Percentiles rank a stretch among this genome's conserved stretches.
phyloP scores from a whole-genome alignment of 148 eudicot species.

The Talinum fruticosum region DNA sequence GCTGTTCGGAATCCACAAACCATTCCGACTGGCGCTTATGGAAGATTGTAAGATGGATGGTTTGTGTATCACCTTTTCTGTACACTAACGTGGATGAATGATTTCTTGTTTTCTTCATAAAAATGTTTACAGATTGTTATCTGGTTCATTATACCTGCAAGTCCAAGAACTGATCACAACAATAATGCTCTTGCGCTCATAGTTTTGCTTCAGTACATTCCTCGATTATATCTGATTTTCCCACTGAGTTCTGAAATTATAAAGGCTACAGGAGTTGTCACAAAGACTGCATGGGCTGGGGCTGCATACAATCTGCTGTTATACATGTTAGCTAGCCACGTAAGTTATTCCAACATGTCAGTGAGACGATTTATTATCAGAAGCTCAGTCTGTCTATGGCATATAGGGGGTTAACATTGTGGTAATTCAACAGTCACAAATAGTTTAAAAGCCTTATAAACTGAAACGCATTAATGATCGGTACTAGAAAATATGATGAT shows the following conservation, averaged over 20 bases:
- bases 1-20: too few relatives aligned
- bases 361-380: not conserved
- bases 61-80: not conserved
- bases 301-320: conserved; percentile 86
- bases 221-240: conserved; percentile 84
- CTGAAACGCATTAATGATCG: not conserved
- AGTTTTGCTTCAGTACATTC: conserved; percentile 89
- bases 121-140: conserved; percentile 65
- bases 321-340: conserved; percentile 97
- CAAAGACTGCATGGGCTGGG: conserved; percentile 99
- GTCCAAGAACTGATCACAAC: conserved; percentile 63
- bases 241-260: conserved; percentile 89
- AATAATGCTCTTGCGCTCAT: conserved; percentile 94
- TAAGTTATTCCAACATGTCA: conserved; percentile 37
- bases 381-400: not conserved
- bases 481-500: not conserved
- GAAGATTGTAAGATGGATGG: not conserved
- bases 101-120: not conserved
- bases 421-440: not conserved
- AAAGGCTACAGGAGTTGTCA: conserved; percentile 92
- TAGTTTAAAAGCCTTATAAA: not conserved
- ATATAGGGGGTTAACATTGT: not conserved
- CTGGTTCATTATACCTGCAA: conserved; percentile 94
- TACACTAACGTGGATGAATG: not conserved
- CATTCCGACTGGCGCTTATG: too few relatives aligned